Evolutionary conservation across 257 asterid genomes (phyloP).

Genomic region (Ophiorrhiza pumila): DNA sequence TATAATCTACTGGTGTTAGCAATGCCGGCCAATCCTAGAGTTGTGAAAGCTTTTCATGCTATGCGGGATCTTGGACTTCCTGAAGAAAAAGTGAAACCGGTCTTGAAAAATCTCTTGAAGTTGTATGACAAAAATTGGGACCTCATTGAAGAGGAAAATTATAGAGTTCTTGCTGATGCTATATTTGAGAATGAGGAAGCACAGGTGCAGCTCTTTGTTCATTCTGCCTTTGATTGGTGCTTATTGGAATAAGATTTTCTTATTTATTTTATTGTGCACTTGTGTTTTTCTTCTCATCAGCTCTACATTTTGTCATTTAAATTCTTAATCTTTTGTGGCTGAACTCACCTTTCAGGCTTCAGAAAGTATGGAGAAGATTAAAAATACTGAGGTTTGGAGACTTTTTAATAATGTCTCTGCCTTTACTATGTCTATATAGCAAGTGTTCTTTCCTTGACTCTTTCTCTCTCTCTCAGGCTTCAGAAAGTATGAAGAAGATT

Average conservation of each 20-base stretch:
- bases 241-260: not conserved
- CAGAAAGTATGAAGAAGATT: slow-evolving; percentile 12
- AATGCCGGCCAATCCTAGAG: slow-evolving; percentile 47
- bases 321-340: not conserved
- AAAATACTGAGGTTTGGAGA: slow-evolving; percentile 9
- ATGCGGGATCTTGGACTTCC: slow-evolving; percentile 71
- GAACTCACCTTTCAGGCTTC: slow-evolving; percentile 15
- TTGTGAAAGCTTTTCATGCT: slow-evolving; percentile 58
- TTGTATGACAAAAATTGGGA: slow-evolving; percentile 73
- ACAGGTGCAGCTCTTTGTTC: slow-evolving; percentile 31
- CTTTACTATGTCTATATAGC: not conserved
- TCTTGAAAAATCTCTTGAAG: slow-evolving; percentile 59
- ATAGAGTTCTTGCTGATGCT: slow-evolving; percentile 82
- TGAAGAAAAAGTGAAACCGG: slow-evolving; percentile 65
- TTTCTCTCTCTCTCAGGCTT: not conserved
- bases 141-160: slow-evolving; percentile 76
- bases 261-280: not conserved
- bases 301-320: not conserved
- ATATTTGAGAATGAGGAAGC: slow-evolving; percentile 65
- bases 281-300: not conserved
- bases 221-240: not conserved
- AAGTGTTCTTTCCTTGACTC: no score
- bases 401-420: not conserved
- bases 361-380: slow-evolving; percentile 11
- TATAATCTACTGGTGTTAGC: slow-evolving; percentile 27